Evolutionary conservation across 2,329 filamentous ascomycete species (phyloP).

Genomic region (Venturia carpophila): DNA sequence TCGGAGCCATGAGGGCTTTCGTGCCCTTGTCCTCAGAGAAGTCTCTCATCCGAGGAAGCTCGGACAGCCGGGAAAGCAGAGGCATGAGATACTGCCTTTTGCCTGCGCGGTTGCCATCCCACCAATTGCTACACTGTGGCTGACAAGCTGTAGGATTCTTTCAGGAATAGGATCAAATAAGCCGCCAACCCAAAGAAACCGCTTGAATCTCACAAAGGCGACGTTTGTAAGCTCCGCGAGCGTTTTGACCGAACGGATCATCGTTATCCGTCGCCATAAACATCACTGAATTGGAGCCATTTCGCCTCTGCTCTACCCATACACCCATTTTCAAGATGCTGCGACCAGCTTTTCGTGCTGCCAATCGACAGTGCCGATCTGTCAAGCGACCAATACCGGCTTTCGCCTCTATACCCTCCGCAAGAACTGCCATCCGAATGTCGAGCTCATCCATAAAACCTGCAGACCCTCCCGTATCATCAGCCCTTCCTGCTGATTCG

Average conservation of each 20-base stretch:
- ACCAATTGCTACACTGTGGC: not conserved
- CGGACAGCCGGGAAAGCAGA: not conserved
- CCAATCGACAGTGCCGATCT: slow-evolving; percentile 2
- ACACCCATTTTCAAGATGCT: slow-evolving; percentile 13
- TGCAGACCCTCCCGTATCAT: slow-evolving; percentile 55
- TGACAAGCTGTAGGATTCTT: not conserved
- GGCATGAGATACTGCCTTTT: not conserved
- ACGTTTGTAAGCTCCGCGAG: not conserved
- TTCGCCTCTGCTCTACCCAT: not conserved
- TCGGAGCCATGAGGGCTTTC: not conserved
- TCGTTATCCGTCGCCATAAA: not conserved
- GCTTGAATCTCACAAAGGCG: not conserved
- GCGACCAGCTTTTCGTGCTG: slow-evolving; percentile 15
- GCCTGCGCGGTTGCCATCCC: not conserved
- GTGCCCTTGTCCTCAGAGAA: not conserved
- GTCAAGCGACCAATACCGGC: not conserved
- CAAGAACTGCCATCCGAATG: slow-evolving; percentile 41
- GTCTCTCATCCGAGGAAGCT: slow-evolving; percentile 3
- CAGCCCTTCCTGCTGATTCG: slow-evolving; percentile 58
- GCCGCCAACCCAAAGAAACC: not conserved
- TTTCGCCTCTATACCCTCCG: not conserved
- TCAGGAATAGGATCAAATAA: not conserved
- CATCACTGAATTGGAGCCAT: not conserved
- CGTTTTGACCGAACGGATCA: not conserved
- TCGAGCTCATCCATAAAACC: slow-evolving; percentile 43